Evolutionary conservation across 2,329 filamentous ascomycete species (phyloP).

Genomic region (Ceratocystis variospora): DNA sequence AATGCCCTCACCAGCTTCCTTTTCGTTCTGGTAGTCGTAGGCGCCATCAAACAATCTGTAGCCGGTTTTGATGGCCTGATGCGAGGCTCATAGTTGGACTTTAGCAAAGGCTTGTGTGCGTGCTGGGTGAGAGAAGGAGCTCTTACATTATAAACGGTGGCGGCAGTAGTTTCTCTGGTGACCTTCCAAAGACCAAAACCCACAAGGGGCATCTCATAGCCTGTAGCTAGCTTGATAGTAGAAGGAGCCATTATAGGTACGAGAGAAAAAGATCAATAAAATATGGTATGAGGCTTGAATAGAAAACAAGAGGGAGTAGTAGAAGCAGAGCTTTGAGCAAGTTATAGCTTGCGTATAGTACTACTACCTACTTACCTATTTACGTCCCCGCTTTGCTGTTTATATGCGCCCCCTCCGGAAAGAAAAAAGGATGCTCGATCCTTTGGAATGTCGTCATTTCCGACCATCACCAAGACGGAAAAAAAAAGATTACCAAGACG

Average conservation of each 20-base stretch:
- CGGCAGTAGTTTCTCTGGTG: constrained; percentile 55
- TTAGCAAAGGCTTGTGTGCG: neutral
- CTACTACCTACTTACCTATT: neutral
- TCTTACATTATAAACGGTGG: constrained; percentile 55
- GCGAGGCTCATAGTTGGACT: neutral
- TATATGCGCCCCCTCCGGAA: constrained; percentile 26
- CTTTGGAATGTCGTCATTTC: constrained; percentile 37
- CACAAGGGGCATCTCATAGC: constrained; percentile 58
- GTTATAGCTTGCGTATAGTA: neutral
- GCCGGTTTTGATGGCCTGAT: constrained; percentile 43
- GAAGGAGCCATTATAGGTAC: constrained; percentile 18
- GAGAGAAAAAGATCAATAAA: neutral
- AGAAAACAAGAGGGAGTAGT: constrained; percentile 17
- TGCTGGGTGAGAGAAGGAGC: neutral
- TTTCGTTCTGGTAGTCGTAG: constrained; percentile 70
- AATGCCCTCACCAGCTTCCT: constrained; percentile 62
- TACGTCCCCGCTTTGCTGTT: neutral
- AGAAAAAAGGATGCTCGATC: constrained; percentile 20
- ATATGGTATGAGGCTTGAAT: neutral
- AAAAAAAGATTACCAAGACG: neutral
- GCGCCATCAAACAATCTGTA: constrained; percentile 49
- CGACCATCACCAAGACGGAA: neutral
- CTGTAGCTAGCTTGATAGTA: constrained; percentile 47
- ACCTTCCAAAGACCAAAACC: constrained; percentile 79
- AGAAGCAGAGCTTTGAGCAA: constrained; percentile 21